Base-by-base conservation (phyloP, 305 asterid species). In the Solanum hybrid region DNA sequence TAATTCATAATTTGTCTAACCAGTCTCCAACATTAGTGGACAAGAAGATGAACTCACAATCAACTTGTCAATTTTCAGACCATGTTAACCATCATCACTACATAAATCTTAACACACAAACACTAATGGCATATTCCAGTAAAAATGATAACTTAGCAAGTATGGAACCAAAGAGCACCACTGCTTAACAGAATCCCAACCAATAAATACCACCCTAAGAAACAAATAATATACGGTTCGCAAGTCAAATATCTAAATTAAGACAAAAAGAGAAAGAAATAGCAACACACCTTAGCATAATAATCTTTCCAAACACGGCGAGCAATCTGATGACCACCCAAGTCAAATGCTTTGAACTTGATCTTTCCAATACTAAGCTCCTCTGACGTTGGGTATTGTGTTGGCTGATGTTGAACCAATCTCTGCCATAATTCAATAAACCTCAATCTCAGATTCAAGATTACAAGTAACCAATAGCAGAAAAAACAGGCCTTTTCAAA, bases 281-380 rank as follows among this genome's bases (percentile, higher is more conserved):
- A 64, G 31, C 13, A 75, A 76, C 80, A 60, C 91, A 96, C 99
- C 98, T 97, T 96, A 87, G 99, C 99, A 90, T 97, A 97, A 92
- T 97, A 97, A 93, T 97, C 99, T 91, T 96, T 97, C 99, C 99
- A 97, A 87, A 97, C 98, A 89, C 99, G 92, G 66, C 99, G 98
- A 7, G 99, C 99, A 38, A 96, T 95, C 92, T 96, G 98, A 91
- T 97, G 99, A 72, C 99, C 99, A 78, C 99, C 99, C 94, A 97
- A 92, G 88, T 97, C 99, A 93, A 97, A 97, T 64, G 99, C 36
- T 34, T 34, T 34, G 36, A 34, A 34, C 36, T 34, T 34, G 36
- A 34, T 34, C 36, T 34, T 34, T 34, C 36, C 36, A 34, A 34
- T 34, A 34, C 36, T 34, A 34, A 34, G 36, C 36, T 34, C 36